Evolutionary conservation across 2,329 filamentous ascomycete species (phyloP).

Genomic region (Leptographium radiaticola): DNA sequence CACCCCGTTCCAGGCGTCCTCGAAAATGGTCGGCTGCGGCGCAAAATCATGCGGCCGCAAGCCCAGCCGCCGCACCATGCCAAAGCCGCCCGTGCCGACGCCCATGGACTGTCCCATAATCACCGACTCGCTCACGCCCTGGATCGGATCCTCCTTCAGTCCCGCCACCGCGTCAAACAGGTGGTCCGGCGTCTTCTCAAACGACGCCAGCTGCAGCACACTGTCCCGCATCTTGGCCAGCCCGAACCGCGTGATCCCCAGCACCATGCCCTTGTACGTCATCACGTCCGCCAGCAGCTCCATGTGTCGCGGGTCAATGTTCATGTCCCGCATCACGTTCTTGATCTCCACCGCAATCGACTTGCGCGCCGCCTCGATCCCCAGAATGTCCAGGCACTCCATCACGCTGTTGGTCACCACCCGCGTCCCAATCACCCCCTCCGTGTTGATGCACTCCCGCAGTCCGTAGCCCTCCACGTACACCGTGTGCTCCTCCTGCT

Average conservation of each 20-base stretch:
- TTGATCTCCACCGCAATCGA: slow-evolving; percentile 86
- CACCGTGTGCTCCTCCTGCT: slow-evolving; percentile 55
- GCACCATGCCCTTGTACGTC: slow-evolving; percentile 96
- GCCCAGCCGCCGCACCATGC: slow-evolving; percentile 68
- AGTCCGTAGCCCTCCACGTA: slow-evolving; percentile 94
- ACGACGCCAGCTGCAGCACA: slow-evolving; percentile 85
- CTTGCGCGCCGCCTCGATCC: slow-evolving; percentile 83
- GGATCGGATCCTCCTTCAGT: slow-evolving; percentile 84
- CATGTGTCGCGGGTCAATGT: slow-evolving; percentile 96
- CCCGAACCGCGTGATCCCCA: slow-evolving; percentile 93
- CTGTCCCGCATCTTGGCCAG: slow-evolving; percentile 92
- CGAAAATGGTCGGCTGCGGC: slow-evolving; percentile 53
- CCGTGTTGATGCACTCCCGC: slow-evolving; percentile 79
- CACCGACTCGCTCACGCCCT: slow-evolving; percentile 92
- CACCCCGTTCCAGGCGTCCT: slow-evolving; percentile 44
- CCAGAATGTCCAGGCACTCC: slow-evolving; percentile 75
- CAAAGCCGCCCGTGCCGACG: slow-evolving; percentile 83
- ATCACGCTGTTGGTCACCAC: slow-evolving; percentile 78
- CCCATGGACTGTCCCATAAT: slow-evolving; percentile 96
- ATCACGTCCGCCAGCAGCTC: slow-evolving; percentile 93
- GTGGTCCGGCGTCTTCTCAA: slow-evolving; percentile 97
- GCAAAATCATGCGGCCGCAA: slow-evolving; percentile 46
- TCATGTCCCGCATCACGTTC: slow-evolving; percentile 84
- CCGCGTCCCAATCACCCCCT: slow-evolving; percentile 69
- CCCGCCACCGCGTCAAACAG: slow-evolving; percentile 86